These are phyloP conservation scores for Sclerotinia trifoliorum DNA, from an alignment of 2,329 filamentous ascomycete genomes.

Conservation along the genomic window DNA sequence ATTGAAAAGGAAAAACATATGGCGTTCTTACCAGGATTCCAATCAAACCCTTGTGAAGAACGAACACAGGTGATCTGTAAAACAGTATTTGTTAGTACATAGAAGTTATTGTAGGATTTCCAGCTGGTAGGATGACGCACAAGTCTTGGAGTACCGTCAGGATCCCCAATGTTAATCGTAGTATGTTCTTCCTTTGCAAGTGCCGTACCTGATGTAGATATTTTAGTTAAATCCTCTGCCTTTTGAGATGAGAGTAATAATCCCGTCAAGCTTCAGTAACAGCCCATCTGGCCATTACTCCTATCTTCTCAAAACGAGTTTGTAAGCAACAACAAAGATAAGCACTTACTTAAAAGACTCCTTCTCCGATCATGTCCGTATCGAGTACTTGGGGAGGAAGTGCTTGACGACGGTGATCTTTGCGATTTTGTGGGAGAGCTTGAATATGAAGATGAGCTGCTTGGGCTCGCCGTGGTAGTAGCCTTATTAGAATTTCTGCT, in stretches of 20 bases:
- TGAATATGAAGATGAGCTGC: slow-evolving; percentile 58
- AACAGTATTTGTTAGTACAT: slow-evolving; percentile 24
- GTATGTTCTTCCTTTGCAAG: slow-evolving; percentile 73
- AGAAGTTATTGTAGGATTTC: slow-evolving; percentile 21
- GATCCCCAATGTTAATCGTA: slow-evolving; percentile 75
- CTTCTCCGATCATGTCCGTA: slow-evolving; percentile 55
- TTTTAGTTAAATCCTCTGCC: slow-evolving; percentile 28
- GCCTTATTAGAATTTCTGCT: slow-evolving; percentile 46
- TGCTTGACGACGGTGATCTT: slow-evolving; percentile 44
- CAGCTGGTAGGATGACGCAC: slow-evolving; percentile 48
- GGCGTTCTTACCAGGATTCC: slow-evolving; percentile 66
- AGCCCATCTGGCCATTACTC: neutral
- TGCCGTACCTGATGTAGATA: slow-evolving; percentile 57
- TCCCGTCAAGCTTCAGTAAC: slow-evolving; percentile 14
- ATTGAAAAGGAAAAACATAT: neutral
- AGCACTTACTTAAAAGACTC: slow-evolving; percentile 58
- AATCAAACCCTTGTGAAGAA: slow-evolving; percentile 76
- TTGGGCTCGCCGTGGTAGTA: slow-evolving; percentile 41
- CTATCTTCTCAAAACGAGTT: neutral
- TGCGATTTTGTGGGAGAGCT: slow-evolving; percentile 53
- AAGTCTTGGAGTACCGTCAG: slow-evolving; percentile 69
- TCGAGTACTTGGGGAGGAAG: slow-evolving; percentile 42
- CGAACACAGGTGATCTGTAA: slow-evolving; percentile 74
- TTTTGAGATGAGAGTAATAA: slow-evolving; percentile 30
- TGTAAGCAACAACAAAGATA: slow-evolving; percentile 23